Conservation (phyloP, 495 filamentous ascomycete species). For the Talaromyces adpressus region DNA sequence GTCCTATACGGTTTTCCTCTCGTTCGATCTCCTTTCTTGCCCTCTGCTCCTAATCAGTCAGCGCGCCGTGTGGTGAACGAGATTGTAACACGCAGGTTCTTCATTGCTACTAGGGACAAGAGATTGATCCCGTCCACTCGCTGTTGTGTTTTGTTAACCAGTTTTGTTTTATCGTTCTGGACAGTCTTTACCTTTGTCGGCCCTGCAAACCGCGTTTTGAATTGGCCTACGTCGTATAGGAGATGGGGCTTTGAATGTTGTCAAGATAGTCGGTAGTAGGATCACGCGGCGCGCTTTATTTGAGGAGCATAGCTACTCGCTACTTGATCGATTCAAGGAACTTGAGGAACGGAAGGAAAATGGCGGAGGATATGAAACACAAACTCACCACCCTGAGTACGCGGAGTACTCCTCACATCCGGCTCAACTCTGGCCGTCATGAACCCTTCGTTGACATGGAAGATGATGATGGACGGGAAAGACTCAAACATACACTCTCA, state of each 20-base stretch:
- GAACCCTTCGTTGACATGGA: conserved; percentile 36
- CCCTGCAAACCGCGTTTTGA: not conserved
- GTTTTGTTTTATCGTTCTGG: not conserved
- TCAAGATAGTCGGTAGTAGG: not conserved
- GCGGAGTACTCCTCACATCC: conserved; percentile 42
- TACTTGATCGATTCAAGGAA: not conserved
- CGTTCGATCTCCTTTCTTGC: not conserved
- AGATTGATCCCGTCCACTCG: conserved; percentile 1
- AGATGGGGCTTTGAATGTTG: not conserved
- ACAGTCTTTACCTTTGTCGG: conserved; percentile 1
- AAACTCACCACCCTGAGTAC: not conserved
- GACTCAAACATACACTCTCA: conserved; percentile 17
- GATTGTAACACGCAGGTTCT: not conserved
- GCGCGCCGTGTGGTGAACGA: not conserved
- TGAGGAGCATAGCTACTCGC: not conserved
- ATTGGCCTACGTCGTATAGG: not conserved
- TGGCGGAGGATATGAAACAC: conserved; percentile 4
- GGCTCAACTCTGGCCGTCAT: conserved; percentile 52
- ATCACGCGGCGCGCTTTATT: not conserved
- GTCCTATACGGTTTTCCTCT: not conserved
- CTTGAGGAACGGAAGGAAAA: not conserved
- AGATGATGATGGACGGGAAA: not conserved
- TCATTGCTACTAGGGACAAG: not conserved
- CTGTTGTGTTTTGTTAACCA: not conserved
- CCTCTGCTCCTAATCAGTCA: not conserved